These are phyloP conservation scores for Boletus rufocinnamomeus DNA, from an alignment of 768 basidiomycete species.

Conservation along the genomic window DNA sequence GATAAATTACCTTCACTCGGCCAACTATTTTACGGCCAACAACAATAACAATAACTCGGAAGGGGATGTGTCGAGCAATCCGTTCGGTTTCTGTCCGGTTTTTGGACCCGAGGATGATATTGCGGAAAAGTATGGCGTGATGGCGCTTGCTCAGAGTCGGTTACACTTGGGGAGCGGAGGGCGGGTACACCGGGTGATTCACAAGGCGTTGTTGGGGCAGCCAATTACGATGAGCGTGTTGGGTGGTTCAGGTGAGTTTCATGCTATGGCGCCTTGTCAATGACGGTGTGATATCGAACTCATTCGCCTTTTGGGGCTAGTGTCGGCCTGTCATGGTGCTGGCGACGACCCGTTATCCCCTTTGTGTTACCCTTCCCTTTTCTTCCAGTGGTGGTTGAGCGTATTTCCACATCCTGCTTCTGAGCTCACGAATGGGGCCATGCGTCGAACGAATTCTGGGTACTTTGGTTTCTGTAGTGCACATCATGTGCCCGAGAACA, in stretches of 20 bases:
- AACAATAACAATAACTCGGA: too few relatives aligned
- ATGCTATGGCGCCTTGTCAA: not conserved
- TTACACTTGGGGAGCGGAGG: conserved; percentile 80
- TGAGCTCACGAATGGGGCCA: conserved; percentile 96
- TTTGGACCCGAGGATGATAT: conserved; percentile 83
- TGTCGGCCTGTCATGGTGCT: conserved; percentile 91
- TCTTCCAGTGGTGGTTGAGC: conserved; percentile 97
- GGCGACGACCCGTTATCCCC: conserved; percentile 88
- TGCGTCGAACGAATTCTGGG: conserved; percentile 86
- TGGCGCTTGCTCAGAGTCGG: conserved; percentile 71
- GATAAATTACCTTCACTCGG: conserved; percentile 81
- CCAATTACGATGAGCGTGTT: conserved; percentile 89
- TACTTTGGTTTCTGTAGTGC: conserved; percentile 95
- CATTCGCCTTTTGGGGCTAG: conserved; percentile 40
- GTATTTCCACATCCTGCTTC: conserved; percentile 99
- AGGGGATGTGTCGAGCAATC: conserved; percentile 42
- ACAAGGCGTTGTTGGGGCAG: conserved; percentile 79
- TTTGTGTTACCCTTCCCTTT: conserved; percentile 87
- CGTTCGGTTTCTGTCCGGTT: conserved; percentile 90
- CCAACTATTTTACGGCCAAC: conserved; percentile 29
- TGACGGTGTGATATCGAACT: not conserved
- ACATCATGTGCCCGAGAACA: conserved; percentile 91
- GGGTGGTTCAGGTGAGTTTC: conserved; percentile 77
- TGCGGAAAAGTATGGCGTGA: conserved; percentile 74
- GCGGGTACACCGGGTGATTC: conserved; percentile 78